Evolutionary conservation across 768 basidiomycete species (phyloP).

Genomic region (Lentinula aciculospora): DNA sequence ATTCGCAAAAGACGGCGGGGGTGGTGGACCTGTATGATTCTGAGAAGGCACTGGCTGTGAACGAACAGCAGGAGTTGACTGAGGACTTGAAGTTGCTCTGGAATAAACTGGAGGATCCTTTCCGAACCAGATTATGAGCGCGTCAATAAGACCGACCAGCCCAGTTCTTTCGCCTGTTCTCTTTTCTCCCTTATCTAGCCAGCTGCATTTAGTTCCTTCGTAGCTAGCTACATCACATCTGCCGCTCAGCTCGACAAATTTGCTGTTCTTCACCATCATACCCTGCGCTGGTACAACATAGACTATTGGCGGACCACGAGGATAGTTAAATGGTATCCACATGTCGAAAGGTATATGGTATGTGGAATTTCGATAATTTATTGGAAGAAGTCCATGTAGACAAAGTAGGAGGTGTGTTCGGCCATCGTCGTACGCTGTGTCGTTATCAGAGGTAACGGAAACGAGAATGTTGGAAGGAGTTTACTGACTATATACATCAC

Average conservation of each 20-base stretch:
- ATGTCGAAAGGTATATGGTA: constrained; percentile 94
- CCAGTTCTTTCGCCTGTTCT: constrained; percentile 60
- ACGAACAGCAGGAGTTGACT: constrained; percentile 14
- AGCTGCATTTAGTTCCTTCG: constrained; percentile 25
- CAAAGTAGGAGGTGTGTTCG: constrained; percentile 89
- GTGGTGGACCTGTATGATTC: constrained; percentile 18
- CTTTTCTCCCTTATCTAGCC: constrained; percentile 78
- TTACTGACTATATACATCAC: neutral
- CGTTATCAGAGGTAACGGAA: constrained; percentile 6
- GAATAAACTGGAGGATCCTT: constrained; percentile 86
- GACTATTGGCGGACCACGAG: constrained; percentile 71
- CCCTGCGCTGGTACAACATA: constrained; percentile 91
- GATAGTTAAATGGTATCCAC: constrained; percentile 86
- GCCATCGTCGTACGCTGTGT: constrained; percentile 86
- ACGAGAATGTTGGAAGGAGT: constrained; percentile 1
- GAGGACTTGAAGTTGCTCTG: constrained; percentile 45
- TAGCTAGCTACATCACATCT: constrained; percentile 60
- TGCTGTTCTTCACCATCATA: constrained; percentile 81
- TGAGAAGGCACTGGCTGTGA: constrained; percentile 17
- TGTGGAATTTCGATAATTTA: constrained; percentile 62
- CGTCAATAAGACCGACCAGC: constrained; percentile 64
- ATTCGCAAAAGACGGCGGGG: constrained; percentile 14
- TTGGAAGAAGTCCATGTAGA: constrained; percentile 87
- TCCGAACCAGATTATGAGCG: constrained; percentile 81
- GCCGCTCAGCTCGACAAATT: constrained; percentile 77